phyloP scores from a whole-genome alignment of 2,329 filamentous ascomycete species.

The Ophidiomyces ophidiicola region DNA sequence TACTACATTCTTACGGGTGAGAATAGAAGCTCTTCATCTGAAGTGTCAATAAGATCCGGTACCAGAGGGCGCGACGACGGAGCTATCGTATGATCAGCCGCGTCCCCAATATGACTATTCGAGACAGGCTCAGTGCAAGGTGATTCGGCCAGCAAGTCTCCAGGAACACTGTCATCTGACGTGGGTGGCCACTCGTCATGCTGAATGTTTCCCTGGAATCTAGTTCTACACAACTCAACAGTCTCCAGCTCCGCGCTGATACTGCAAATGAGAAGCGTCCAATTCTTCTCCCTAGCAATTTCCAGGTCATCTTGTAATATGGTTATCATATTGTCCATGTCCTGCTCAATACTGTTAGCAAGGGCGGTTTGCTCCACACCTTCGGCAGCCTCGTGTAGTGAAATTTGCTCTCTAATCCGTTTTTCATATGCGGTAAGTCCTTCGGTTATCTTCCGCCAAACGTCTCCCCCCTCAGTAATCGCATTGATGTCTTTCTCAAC shows the following conservation, averaged over 20 bases:
- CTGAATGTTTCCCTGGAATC: constrained; percentile 29
- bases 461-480: constrained; percentile 44
- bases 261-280: constrained; percentile 51
- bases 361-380: constrained; percentile 4
- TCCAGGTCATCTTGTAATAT: constrained; percentile 40
- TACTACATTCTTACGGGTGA: no score
- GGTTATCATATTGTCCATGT: constrained; percentile 37
- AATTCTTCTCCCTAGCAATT: constrained; percentile 42
- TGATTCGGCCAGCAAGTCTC: constrained; percentile 24
- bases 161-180: constrained; percentile 25
- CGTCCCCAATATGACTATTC: no score
- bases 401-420: constrained; percentile 35
- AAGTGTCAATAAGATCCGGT: no score
- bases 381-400: constrained; percentile 16
- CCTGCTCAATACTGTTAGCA: constrained; percentile 24
- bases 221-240: constrained; percentile 28
- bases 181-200: constrained; percentile 15
- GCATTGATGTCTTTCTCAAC: constrained; percentile 45
- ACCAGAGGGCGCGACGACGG: no score
- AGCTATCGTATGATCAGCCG: no score
- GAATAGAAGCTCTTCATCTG: no score
- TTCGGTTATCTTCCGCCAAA: constrained; percentile 46
- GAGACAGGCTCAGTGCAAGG: no score
- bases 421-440: constrained; percentile 44
- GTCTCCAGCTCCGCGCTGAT: constrained; percentile 52